Percentiles rank a stretch among this genome's conserved stretches.
Conservation (phyloP, 768 basidiomycete species). For the Amanita subjunquillea region DNA sequence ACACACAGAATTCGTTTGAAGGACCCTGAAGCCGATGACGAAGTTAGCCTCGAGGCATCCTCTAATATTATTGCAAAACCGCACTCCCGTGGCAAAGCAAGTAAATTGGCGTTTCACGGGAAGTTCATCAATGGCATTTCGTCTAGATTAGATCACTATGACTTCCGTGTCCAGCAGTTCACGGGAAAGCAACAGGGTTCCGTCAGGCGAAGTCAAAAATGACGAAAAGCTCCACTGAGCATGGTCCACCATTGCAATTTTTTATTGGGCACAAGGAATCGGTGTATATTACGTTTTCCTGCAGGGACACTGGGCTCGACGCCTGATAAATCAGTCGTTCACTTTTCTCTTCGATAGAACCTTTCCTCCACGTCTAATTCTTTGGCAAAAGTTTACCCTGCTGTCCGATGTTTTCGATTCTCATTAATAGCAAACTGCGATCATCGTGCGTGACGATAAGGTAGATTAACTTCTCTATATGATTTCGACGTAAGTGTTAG, state of each 20-base stretch:
- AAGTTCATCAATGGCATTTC: conserved; percentile 15
- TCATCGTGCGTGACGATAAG: conserved; percentile 21
- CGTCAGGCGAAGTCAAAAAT: conserved; percentile 23
- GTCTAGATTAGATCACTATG: conserved; percentile 26
- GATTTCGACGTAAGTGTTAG: background rate
- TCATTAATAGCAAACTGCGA: conserved; percentile 18
- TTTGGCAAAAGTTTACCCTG: background rate
- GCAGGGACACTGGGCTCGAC: background rate
- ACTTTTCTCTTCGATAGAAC: background rate
- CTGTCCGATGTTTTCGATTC: conserved; percentile 6
- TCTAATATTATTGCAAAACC: background rate
- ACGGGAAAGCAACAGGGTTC: conserved; percentile 27
- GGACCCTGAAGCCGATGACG: conserved; percentile 31
- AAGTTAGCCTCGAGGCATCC: conserved; percentile 26
- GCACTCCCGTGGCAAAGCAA: background rate
- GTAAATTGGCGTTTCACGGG: background rate
- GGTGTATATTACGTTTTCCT: background rate
- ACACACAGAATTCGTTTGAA: conserved; percentile 23
- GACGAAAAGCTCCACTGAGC: conserved; percentile 13
- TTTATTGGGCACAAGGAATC: background rate
- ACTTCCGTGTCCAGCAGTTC: conserved; percentile 32
- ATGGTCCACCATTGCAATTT: conserved; percentile 18
- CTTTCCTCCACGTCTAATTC: background rate
- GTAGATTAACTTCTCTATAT: background rate
- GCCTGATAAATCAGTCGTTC: background rate